Base-by-base conservation (phyloP, 176 grass and related monocot genomes). In the Pharus latifolius region DNA sequence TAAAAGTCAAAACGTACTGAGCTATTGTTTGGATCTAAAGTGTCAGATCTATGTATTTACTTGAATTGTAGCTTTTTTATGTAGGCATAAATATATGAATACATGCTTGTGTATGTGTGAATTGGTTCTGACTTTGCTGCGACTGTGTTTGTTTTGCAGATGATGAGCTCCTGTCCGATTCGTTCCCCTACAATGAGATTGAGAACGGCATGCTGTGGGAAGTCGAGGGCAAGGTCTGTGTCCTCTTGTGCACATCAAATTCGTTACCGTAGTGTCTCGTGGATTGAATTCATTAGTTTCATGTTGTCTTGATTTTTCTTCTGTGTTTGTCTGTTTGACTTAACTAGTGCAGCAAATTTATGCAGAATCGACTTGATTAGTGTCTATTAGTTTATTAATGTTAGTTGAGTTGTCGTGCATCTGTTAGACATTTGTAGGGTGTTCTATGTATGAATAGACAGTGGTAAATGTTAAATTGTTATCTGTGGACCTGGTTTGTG, bases 111-210 rank as follows among this genome's bases (percentile, higher is more conserved):
- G 25, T 34, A 13, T 31, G n/a, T 34, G 43, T 15, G 12, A 0
- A 3, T 40, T 29, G 6, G 5, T 4, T 28, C 35, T n/a, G 1
- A 5, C 55, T 56, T 38, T 9, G 7, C 31, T 23, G 10, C 0
- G 45, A 33, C 0, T 22, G 4, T 32, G 16, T 57, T 33, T 49
- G 6, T 6, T 1, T 31, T 78, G 42, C 79, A 96, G 91, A 65
- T 17, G 91, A 96, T 13, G 91, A 96, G 74, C 87, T 96, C 57
- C 84, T 96, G 4, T 96, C 91, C 6, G 91, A 96, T 57, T 96
- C 91, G 2, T 96, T 91, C 84, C 48, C 48, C 10, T 96, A 85
- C 87, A 91, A 7, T 56, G 87, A 91, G 59, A 28, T 96, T 34
- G 81, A 80, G 57, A 85, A 91, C 65, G 91, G 91, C 44, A 12